Percentiles rank a stretch among this genome's conserved stretches.
Conservation (phyloP, 2,329 filamentous ascomycete species). For the Xylariaceae sp. region DNA sequence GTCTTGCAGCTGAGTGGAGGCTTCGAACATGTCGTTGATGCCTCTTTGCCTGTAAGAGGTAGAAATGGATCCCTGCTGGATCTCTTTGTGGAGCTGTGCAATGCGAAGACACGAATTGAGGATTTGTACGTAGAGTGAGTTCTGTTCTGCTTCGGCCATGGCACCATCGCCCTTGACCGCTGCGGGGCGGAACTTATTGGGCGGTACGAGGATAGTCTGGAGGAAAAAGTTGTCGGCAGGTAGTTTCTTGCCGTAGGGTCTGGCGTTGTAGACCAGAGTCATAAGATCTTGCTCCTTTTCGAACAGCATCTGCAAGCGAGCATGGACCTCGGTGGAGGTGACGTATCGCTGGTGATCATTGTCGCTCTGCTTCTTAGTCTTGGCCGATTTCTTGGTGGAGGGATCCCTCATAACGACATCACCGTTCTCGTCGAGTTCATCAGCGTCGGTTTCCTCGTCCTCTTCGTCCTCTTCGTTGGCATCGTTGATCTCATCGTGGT, state of each 20-base stretch:
- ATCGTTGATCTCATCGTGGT: constrained; percentile 33
- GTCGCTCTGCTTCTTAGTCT: constrained; percentile 34
- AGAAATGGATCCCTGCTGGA: constrained; percentile 41
- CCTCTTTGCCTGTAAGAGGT: constrained; percentile 49
- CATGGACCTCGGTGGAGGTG: constrained; percentile 77
- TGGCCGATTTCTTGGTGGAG: constrained; percentile 30
- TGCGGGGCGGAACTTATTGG: constrained; percentile 87
- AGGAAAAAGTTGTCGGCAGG: constrained; percentile 93
- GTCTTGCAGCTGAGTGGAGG: constrained; percentile 82
- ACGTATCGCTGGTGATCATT: constrained; percentile 65
- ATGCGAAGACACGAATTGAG: constrained; percentile 71
- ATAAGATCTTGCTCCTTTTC: constrained; percentile 82
- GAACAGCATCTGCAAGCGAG: constrained; percentile 74
- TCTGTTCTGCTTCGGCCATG: constrained; percentile 84
- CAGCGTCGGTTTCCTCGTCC: constrained; percentile 41
- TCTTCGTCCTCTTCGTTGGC: constrained; percentile 20
- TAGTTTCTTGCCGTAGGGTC: constrained; percentile 59
- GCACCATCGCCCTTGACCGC: constrained; percentile 75
- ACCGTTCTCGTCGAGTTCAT: constrained; percentile 51
- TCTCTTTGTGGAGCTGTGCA: constrained; percentile 68
- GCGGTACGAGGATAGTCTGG: constrained; percentile 79
- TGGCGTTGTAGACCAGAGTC: constrained; percentile 77
- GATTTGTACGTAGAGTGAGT: constrained; percentile 81
- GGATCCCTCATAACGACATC: constrained; percentile 56
- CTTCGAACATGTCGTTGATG: constrained; percentile 73